These are phyloP conservation scores for Colletotrichum nymphaeae DNA, from an alignment of 2,329 filamentous ascomycete species.

Conservation along the genomic window DNA sequence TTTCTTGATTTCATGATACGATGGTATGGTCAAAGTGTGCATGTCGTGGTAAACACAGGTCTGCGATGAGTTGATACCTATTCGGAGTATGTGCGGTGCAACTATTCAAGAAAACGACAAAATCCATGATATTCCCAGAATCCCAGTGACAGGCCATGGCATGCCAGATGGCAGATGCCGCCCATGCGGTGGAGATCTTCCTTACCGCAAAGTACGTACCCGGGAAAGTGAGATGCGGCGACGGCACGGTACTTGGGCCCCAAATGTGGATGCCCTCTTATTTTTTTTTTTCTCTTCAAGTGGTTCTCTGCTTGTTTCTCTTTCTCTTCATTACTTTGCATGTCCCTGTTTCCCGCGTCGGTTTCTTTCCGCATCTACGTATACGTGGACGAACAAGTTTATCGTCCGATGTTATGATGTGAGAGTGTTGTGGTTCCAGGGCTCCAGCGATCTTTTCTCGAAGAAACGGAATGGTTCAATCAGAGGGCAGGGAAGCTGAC, in stretches of 20 bases:
- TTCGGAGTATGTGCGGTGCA: not conserved
- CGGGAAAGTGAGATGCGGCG: not conserved
- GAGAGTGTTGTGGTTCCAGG: not conserved
- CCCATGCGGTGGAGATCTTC: conserved; percentile 24
- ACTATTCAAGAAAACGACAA: not conserved
- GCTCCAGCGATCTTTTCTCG: conserved; percentile 15
- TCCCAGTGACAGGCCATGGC: not conserved
- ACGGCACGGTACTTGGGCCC: conserved; percentile 10
- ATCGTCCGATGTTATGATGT: not conserved
- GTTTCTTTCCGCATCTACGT: conserved; percentile 6
- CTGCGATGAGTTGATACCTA: not conserved
- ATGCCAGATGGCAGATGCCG: conserved; percentile 29
- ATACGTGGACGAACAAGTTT: not conserved
- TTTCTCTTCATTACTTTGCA: not conserved
- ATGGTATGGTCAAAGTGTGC: not conserved
- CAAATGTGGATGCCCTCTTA: not conserved
- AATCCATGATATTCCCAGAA: not conserved
- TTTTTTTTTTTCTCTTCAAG: not conserved
- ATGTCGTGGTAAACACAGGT: not conserved
- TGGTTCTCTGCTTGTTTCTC: not conserved
- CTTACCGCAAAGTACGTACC: not conserved
- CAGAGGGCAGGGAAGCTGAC: conserved; percentile 5
- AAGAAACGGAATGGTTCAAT: conserved; percentile 3
- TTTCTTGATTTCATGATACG: not conserved
- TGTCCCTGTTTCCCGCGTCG: conserved; percentile 5